A percentile compares a stretch with the other conserved stretches of the same genome.
Conservation (phyloP, 805 yeast species). For the Saccharomycopsis microspora region DNA sequence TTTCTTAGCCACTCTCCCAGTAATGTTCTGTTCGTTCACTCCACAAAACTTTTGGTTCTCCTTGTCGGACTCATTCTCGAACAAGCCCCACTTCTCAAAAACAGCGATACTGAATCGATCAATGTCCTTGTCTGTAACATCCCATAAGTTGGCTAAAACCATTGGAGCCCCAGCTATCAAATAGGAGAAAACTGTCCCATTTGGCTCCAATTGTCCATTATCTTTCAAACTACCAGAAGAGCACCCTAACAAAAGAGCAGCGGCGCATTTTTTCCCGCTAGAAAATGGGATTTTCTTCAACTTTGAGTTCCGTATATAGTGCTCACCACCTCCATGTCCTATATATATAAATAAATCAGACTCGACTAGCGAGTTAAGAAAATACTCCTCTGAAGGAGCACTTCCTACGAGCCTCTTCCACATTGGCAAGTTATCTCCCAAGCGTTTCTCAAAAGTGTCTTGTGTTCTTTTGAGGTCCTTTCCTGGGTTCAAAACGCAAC, state of each 20-base stretch:
- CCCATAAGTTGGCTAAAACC: slow-evolving; percentile 87
- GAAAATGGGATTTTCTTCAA: slow-evolving; percentile 47
- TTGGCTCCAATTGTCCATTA: slow-evolving; percentile 54
- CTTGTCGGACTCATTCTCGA: slow-evolving; percentile 16
- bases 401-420: slow-evolving; percentile 47
- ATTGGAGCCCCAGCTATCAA: slow-evolving; percentile 72
- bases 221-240: slow-evolving; percentile 64
- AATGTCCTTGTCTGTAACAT: slow-evolving; percentile 92
- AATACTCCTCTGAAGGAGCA: slow-evolving; percentile 46
- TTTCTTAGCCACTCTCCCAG: background rate
- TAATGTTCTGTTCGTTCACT: no score
- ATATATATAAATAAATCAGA: slow-evolving; percentile 57
- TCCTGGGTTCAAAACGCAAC: slow-evolving; percentile 71
- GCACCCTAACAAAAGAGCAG: slow-evolving; percentile 68
- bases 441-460: slow-evolving; percentile 34
- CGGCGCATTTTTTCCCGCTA: slow-evolving; percentile 18
- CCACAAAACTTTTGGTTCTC: background rate
- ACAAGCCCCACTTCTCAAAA: slow-evolving; percentile 57
- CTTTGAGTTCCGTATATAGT: slow-evolving; percentile 47
- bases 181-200: slow-evolving; percentile 70
- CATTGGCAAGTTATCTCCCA: slow-evolving; percentile 22
- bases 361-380: slow-evolving; percentile 30
- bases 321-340: slow-evolving; percentile 98
- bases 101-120: slow-evolving; percentile 61
- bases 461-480: slow-evolving; percentile 68